Evolutionary conservation across 208 protist genomes (phyloP).

Genomic region (Wallacemonas sp.): DNA sequence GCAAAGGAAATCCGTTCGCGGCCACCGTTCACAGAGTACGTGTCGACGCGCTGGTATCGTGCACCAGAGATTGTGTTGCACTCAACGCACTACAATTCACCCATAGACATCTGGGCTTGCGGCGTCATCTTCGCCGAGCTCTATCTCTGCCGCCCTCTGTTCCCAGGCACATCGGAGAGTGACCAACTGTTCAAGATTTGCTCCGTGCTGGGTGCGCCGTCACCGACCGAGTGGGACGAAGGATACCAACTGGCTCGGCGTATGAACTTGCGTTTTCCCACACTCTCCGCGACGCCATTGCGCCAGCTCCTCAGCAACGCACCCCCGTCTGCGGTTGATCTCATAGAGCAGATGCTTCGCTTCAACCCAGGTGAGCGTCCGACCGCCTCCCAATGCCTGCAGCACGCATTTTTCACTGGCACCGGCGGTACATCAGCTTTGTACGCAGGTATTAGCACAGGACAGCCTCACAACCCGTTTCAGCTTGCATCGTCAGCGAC

Average conservation of each 20-base stretch:
- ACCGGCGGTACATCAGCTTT: constrained; percentile 60
- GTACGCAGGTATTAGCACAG: constrained; percentile 80
- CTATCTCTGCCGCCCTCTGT: constrained; percentile 91
- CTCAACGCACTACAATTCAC: constrained; percentile 96
- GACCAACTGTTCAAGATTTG: constrained; percentile 98
- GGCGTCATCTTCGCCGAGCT: constrained; percentile 97
- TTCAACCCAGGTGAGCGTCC: constrained; percentile 96
- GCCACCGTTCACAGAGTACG: constrained; percentile 98
- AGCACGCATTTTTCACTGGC: constrained; percentile 96
- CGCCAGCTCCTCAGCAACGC: constrained; percentile 89
- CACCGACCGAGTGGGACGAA: constrained; percentile 89
- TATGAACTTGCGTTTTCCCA: constrained; percentile 96
- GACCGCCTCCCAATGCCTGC: constrained; percentile 92
- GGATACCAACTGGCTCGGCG: constrained; percentile 87
- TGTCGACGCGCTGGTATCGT: constrained; percentile 98
- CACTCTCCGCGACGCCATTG: constrained; percentile 86
- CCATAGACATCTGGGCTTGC: constrained; percentile 98
- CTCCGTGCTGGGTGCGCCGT: constrained; percentile 91
- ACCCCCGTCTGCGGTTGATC: constrained; percentile 91
- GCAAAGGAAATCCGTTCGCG: constrained; percentile 96
- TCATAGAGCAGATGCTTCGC: constrained; percentile 95
- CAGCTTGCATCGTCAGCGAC: constrained; percentile 42
- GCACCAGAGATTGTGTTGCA: constrained; percentile 97
- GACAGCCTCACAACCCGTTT: constrained; percentile 91
- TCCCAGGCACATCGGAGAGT: constrained; percentile 94